These are phyloP conservation scores for Sordariomycetes sp. DNA, from an alignment of 2,329 filamentous ascomycete genomes.

Conservation along the genomic window DNA sequence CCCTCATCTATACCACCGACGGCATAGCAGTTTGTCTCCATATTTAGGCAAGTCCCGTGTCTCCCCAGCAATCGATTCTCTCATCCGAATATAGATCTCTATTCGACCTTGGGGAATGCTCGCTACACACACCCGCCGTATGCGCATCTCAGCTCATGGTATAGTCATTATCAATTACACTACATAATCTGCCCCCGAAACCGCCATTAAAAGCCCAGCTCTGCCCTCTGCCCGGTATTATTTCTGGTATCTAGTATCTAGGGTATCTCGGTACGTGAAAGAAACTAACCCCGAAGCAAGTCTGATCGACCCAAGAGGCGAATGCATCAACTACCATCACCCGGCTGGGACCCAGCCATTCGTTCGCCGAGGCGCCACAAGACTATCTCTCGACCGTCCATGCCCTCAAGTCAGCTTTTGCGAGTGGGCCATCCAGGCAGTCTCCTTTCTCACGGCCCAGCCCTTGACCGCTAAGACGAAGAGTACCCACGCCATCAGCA, in stretches of 20 bases:
- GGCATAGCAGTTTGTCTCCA: no score
- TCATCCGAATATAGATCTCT: no score
- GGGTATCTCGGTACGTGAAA: neutral
- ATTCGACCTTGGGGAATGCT: no score
- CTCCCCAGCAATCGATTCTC: no score
- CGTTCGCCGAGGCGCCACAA: neutral
- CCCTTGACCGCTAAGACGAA: constrained; percentile 73
- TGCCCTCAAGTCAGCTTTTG: neutral
- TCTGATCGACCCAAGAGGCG: neutral
- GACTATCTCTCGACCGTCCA: neutral
- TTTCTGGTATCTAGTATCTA: neutral
- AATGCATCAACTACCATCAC: neutral
- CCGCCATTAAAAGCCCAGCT: no score
- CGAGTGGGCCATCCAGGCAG: neutral
- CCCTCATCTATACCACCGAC: no score
- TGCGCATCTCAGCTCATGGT: no score
- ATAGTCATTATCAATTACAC: neutral
- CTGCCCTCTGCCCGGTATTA: no score
- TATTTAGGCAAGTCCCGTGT: no score
- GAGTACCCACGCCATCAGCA: constrained; percentile 78
- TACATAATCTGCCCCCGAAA: no score
- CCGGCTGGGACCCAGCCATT: neutral
- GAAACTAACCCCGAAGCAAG: neutral
- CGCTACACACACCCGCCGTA: no score
- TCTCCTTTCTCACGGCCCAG: constrained; percentile 53